Conservation (phyloP, 2,329 filamentous ascomycete genomes). For the Furcasterigmium furcatum region DNA sequence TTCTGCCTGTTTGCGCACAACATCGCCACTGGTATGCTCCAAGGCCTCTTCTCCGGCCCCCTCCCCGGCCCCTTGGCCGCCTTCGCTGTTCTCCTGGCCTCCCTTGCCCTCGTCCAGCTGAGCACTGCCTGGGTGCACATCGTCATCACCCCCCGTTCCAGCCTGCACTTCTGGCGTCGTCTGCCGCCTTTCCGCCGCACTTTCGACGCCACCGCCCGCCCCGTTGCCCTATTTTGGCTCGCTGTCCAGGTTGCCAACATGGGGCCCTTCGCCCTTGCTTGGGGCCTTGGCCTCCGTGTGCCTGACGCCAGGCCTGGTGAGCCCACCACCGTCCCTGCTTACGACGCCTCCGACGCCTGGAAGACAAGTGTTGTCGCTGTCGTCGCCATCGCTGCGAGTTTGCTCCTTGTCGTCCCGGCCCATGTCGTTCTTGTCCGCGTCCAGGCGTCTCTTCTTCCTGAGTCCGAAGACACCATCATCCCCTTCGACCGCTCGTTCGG, state of each 20-base stretch:
- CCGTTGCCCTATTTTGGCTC: slow-evolving; percentile 61
- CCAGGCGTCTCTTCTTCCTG: slow-evolving; percentile 81
- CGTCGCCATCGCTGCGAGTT: slow-evolving; percentile 45
- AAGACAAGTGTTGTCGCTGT: slow-evolving; percentile 44
- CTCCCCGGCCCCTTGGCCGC: slow-evolving; percentile 41
- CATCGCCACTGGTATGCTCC: slow-evolving; percentile 29
- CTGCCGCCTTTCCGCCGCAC: slow-evolving; percentile 62
- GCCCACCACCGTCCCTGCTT: slow-evolving; percentile 30
- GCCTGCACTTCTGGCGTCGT: slow-evolving; percentile 63
- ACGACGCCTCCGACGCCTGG: slow-evolving; percentile 32
- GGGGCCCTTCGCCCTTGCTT: slow-evolving; percentile 35
- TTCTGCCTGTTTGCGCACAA: slow-evolving; percentile 40
- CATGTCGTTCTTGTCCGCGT: slow-evolving; percentile 76
- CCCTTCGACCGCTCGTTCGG: slow-evolving; percentile 86
- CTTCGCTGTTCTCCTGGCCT: slow-evolving; percentile 52
- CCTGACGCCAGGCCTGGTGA: slow-evolving; percentile 27
- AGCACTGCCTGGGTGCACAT: slow-evolving; percentile 82
- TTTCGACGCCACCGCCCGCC: slow-evolving; percentile 66
- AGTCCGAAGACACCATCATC: slow-evolving; percentile 79
- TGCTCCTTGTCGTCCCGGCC: slow-evolving; percentile 71
- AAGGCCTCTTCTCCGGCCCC: slow-evolving; percentile 38
- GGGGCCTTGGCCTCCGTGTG: slow-evolving; percentile 37
- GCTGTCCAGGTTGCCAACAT: slow-evolving; percentile 46
- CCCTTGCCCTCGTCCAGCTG: slow-evolving; percentile 63
- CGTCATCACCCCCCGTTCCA: slow-evolving; percentile 69